Conservation (phyloP, 2,329 filamentous ascomycete species). For the Nemania sp. region DNA sequence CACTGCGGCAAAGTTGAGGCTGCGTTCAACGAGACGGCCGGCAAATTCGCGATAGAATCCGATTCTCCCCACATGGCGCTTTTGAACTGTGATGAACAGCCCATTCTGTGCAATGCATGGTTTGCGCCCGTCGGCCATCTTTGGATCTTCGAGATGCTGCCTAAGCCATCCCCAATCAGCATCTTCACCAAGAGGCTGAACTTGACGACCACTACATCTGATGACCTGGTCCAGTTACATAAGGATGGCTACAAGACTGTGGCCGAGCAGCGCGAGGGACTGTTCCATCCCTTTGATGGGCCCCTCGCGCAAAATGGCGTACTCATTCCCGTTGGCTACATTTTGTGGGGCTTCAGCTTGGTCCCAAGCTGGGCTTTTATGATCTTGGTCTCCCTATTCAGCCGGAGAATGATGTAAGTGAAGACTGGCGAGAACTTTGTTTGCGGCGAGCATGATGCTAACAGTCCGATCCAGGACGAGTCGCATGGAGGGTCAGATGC, state of each 20-base stretch:
- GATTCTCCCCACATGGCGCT: slow-evolving; percentile 69
- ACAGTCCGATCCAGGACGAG: slow-evolving; percentile 28
- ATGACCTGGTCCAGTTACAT: slow-evolving; percentile 65
- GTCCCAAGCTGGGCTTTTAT: slow-evolving; percentile 79
- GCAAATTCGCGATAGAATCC: slow-evolving; percentile 63
- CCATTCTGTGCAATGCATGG: slow-evolving; percentile 77
- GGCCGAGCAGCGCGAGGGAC: slow-evolving; percentile 59
- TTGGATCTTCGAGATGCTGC: slow-evolving; percentile 70
- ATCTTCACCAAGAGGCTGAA: slow-evolving; percentile 71
- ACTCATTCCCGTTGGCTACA: slow-evolving; percentile 67
- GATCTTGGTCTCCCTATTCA: slow-evolving; percentile 74
- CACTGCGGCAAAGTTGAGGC: slow-evolving; percentile 66
- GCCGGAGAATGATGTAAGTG: slow-evolving; percentile 77
- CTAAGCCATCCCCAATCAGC: slow-evolving; percentile 65
- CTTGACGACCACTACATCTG: slow-evolving; percentile 67
- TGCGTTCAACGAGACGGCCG: slow-evolving; percentile 69
- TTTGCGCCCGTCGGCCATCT: slow-evolving; percentile 66
- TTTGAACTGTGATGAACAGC: slow-evolving; percentile 75
- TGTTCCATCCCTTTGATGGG: slow-evolving; percentile 79
- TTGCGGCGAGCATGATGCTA: slow-evolving; percentile 18
- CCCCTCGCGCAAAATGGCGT: slow-evolving; percentile 65
- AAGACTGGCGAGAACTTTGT: neutral
- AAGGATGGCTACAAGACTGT: slow-evolving; percentile 52
- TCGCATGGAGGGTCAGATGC: slow-evolving; percentile 35
- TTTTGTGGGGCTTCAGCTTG: slow-evolving; percentile 68